phyloP scores from a whole-genome alignment of 2,329 filamentous ascomycete species.

The Arthrobotrys entomopaga region DNA sequence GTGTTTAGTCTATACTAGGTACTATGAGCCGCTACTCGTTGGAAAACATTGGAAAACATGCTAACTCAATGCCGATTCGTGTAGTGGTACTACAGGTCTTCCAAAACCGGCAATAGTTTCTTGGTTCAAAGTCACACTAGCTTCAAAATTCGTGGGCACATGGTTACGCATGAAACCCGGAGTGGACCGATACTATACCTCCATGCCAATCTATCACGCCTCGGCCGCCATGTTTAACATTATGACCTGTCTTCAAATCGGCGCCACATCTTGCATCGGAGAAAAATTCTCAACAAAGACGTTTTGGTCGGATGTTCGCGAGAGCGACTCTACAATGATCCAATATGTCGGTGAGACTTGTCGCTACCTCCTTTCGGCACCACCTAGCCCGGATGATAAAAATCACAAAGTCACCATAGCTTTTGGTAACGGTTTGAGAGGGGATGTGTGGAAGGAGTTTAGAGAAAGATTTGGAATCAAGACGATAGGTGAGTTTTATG shows the following conservation, averaged over 20 bases:
- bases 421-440: constrained; percentile 85
- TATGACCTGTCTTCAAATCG: constrained; percentile 69
- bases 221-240: constrained; percentile 79
- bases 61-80: not conserved
- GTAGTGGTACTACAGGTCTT: constrained; percentile 79
- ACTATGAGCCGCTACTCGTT: constrained; percentile 3
- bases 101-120: constrained; percentile 81
- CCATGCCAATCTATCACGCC: constrained; percentile 90
- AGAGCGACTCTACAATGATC: constrained; percentile 76
- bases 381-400: constrained; percentile 74
- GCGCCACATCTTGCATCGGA: constrained; percentile 76
- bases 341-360: constrained; percentile 91
- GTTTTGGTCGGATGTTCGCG: constrained; percentile 81
- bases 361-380: constrained; percentile 78
- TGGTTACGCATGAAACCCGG: constrained; percentile 69
- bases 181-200: constrained; percentile 79
- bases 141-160: constrained; percentile 66
- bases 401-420: constrained; percentile 78
- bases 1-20: constrained; percentile 77
- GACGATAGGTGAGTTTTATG: constrained; percentile 82
- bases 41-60: constrained; percentile 60
- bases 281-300: constrained; percentile 79
- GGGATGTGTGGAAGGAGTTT: constrained; percentile 86
- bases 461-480: constrained; percentile 81
- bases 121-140: constrained; percentile 73